Evolutionary conservation across 1,139 yeast species (phyloP), one percentile per base, ranked within the genome.

Genomic region (Debaryomyces nepalensis): DNA sequence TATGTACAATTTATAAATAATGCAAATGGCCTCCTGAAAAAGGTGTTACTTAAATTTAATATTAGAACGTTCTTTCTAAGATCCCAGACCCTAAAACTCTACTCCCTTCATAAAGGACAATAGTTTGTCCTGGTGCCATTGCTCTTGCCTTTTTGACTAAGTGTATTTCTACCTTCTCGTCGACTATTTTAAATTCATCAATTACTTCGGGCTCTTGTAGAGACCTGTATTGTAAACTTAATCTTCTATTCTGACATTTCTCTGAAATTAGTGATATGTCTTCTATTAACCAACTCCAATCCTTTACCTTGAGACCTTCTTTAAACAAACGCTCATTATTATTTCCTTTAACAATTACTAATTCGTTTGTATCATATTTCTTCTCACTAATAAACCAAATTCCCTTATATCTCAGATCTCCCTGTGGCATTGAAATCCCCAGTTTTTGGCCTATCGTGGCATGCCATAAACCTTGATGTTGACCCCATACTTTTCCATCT

Each of bases 371-470:
- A 2, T 67, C 78, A 5, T 65, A 57, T 32, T 79, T 65, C 58
- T 95, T 93, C 24, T 78, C 89, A 52, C 87, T 76, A 0, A 91
- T 90, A 61, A 82, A 88, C 99, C 99, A 93, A 1, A 79, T 73
- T 0, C 99, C 99, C 36, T 77, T 71, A 50, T 78, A 83, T 6
- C 64, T 58, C 0, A 93, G 95, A 52, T 84, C 81, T 0, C 90
- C 93, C 57, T 91, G 97, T 0, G 97, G 97, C 86, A 90, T 77
- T 3, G 87, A 75, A 2, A 89, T 64, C 0, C 96, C 85, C 23
- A 82, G 72, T 49, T 83, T 79, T 64, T 93, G 99, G 1, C 99
- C 99, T 20, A 93, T 82, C 0, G 99, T 93, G 11, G 90, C 95
- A 43, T 87, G 83, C 98, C 99, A 95, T 18, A 95, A 59, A 0